Evolutionary conservation across 345 rosid species (phyloP).

Genomic region (Eutrema yunnanense): DNA sequence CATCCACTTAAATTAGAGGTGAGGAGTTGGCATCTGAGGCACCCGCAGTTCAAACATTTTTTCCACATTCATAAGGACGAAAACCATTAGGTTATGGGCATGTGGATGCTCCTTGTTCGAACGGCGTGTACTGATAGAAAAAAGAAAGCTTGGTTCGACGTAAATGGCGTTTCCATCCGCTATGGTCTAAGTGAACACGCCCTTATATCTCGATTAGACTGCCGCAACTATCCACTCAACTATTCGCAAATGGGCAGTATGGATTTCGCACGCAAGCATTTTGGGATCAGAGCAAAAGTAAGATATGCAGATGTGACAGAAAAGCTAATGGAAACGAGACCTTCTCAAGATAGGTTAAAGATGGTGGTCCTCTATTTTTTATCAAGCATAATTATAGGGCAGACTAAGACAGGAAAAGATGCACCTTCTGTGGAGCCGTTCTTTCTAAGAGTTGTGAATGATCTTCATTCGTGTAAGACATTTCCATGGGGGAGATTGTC

Average conservation of each 20-base stretch:
- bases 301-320: not conserved
- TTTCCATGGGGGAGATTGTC: not conserved
- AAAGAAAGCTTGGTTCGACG: not conserved
- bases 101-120: not conserved
- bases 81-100: not conserved
- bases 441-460: not conserved
- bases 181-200: not conserved
- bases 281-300: not conserved
- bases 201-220: not conserved
- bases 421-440: not conserved
- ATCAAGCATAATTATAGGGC: not conserved
- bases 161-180: not conserved
- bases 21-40: not conserved
- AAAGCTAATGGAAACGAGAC: not conserved
- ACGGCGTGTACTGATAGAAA: not conserved
- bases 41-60: not conserved
- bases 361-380: not conserved
- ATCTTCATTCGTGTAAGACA: not conserved
- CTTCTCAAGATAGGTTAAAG: not conserved
- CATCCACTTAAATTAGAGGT: not conserved
- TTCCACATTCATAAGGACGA: not conserved
- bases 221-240: not conserved
- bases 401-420: not conserved
- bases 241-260: not conserved
- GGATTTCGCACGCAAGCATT: not conserved